Base-by-base conservation (phyloP, 768 basidiomycete genomes). In the Phylloporus sp. region DNA sequence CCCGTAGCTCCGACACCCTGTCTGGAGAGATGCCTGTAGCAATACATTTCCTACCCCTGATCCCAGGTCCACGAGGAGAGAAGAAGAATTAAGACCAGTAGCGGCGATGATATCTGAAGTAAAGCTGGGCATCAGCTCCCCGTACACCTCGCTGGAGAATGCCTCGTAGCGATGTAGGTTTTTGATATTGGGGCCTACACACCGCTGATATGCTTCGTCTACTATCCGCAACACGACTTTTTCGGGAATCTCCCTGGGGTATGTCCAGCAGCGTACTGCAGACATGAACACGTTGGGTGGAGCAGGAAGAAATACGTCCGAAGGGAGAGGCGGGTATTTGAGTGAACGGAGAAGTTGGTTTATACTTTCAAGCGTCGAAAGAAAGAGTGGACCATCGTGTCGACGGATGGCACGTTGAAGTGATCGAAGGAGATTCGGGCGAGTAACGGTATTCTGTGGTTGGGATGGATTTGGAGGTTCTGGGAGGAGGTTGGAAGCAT, bases 161-260 rank as follows among this genome's bases (percentile, higher is more conserved):
- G 89, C 81, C 57, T 81, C 78, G 64, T 97, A 94, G 55, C 83
- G 79, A 59, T 78, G 83, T 44, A 98, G 75, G 46, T 76, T 78
- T 42, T 80, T 79, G n/a, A 93, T 80, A 57, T 88, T 81, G 0
- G 96, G 96, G 6, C 94, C 94, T 1, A 97, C 93, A 15, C 82
- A 81, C 22, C 96, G 81, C 60, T 97, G 91, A 59, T 99, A 98
- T 29, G 84, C 88, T 71, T 97, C 92, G 35, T 93, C 91, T 42
- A 88, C 74, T 38, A 95, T 78, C 33, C 85, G 82, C 70, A 82
- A 75, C 47, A 86, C 71, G 3, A 93, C 77, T 27, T 77, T 74
- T 38, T 80, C 71, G 0, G 82, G 86, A 22, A 93, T 61, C 4
- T 79, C 81, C 1, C 58, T 68, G 17, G 54, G 34, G 22, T 46